Evolutionary conservation across 768 basidiomycete species (phyloP).

Genomic region (Calvatia gigantea): DNA sequence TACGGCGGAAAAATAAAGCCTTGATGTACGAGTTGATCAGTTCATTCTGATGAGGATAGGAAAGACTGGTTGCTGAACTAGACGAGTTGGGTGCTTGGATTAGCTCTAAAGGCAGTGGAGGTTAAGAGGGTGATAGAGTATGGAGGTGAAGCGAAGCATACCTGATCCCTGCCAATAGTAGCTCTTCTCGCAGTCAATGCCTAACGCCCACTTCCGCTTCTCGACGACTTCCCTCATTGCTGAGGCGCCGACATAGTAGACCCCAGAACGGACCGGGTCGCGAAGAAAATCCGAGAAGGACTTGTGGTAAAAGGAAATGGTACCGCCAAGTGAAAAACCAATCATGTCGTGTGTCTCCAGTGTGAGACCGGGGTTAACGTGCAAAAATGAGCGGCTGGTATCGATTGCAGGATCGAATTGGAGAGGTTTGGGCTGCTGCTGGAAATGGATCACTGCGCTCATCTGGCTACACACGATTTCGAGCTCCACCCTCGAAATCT

Average conservation of each 20-base stretch:
- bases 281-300: neutral
- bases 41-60: too few relatives aligned
- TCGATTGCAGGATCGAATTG: neutral
- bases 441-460: neutral
- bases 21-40: too few relatives aligned
- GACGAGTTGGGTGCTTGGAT: too few relatives aligned
- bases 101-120: too few relatives aligned
- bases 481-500: neutral
- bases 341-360: neutral
- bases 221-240: neutral
- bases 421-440: neutral
- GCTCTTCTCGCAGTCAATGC: too few relatives aligned
- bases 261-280: neutral
- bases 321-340: neutral
- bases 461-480: neutral
- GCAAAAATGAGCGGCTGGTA: neutral
- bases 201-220: too few relatives aligned
- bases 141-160: too few relatives aligned
- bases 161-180: too few relatives aligned
- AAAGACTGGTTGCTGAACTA: too few relatives aligned
- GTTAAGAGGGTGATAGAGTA: too few relatives aligned
- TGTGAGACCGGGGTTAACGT: neutral
- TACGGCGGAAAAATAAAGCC: too few relatives aligned
- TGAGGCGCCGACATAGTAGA: neutral
- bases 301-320: neutral